phyloP scores from a whole-genome alignment of 208 protist genomes.

The Trypanosoma platydactyli region DNA sequence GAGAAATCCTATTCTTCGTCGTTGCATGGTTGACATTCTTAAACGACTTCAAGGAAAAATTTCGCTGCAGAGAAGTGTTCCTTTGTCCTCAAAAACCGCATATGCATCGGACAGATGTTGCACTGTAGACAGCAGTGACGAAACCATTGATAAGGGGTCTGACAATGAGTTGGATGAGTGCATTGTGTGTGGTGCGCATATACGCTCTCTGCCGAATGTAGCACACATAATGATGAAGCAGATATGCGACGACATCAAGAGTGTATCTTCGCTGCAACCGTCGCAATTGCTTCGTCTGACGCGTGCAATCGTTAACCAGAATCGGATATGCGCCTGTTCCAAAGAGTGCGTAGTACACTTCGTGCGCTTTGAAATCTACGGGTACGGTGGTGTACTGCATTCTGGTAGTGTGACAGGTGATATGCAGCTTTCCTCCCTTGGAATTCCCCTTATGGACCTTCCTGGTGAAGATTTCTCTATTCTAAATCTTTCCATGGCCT shows the following conservation, averaged over 20 bases:
- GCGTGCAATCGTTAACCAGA: constrained; percentile 38
- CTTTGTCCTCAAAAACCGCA: too few species aligned
- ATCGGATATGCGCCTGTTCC: constrained; percentile 46
- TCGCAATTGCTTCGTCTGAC: constrained; percentile 49
- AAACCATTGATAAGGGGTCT: not conserved
- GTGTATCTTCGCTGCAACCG: constrained; percentile 17
- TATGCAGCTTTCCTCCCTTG: constrained; percentile 36
- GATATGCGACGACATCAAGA: constrained; percentile 48
- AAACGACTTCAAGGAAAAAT: not conserved
- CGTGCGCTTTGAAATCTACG: constrained; percentile 67
- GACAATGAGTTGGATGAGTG: constrained; percentile 26
- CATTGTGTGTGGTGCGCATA: constrained; percentile 49
- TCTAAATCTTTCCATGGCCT: constrained; percentile 45
- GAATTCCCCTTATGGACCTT: constrained; percentile 25
- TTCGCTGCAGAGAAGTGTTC: not conserved
- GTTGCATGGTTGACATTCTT: constrained; percentile 18
- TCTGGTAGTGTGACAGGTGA: constrained; percentile 30
- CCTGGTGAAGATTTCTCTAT: constrained; percentile 58
- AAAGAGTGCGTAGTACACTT: constrained; percentile 64
- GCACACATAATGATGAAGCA: constrained; percentile 45
- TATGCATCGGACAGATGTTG: not conserved
- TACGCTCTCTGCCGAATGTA: constrained; percentile 38
- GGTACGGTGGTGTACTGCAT: constrained; percentile 66
- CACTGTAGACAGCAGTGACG: not conserved
- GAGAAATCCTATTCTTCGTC: constrained; percentile 22